Evolutionary conservation across 495 filamentous ascomycete genomes (phyloP), one percentile per base, ranked within the genome.

Genomic region (Penicillium coprophilum): DNA sequence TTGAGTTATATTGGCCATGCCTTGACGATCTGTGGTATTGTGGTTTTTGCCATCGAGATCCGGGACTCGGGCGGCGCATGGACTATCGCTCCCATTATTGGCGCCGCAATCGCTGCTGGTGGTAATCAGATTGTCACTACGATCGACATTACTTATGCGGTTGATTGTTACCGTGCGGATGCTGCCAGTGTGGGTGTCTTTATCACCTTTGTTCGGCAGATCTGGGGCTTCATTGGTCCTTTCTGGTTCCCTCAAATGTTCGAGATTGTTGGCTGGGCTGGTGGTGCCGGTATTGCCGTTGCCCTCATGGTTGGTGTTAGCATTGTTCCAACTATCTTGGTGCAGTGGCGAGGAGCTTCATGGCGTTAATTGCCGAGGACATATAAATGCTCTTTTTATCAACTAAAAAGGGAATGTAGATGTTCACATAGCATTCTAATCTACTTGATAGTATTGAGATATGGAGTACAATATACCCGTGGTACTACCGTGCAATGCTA

Each of bases 101-200:
- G 82, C 1, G 69, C 72, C 6, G 80, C 69, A 3, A 76, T 85
- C 45, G 76, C 72, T 13, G 78, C 71, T 19, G 72, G 63, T 40
- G 81, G 81, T 3, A 85, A 83, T 56, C 82, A 85, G 63, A 64
- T 85, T 21, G 77, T 84, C 4, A 85, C 82, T 0, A 85, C 80
- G 0, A 69, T 84, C 6, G 61, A 80, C 27, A 77, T 82, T 24
- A 85, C 82, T 0, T 84, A 83, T 57, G 75, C 80, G 0, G 78
- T 85, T 0, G 82, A 84, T 55, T 80, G 75, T 48, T 73, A 82
- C 50, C 77, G 63, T 0, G 67, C 77, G 23, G 76, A 82, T 34
- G 69, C 79, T 2, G 75, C 71, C 0, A 77, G 76, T 59, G 74
- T 84, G 4, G 82, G 82, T 30, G 81, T 85, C 4, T 83, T 83